phyloP scores from a whole-genome alignment of 139 green algal species.

The Chloropicon primus region DNA sequence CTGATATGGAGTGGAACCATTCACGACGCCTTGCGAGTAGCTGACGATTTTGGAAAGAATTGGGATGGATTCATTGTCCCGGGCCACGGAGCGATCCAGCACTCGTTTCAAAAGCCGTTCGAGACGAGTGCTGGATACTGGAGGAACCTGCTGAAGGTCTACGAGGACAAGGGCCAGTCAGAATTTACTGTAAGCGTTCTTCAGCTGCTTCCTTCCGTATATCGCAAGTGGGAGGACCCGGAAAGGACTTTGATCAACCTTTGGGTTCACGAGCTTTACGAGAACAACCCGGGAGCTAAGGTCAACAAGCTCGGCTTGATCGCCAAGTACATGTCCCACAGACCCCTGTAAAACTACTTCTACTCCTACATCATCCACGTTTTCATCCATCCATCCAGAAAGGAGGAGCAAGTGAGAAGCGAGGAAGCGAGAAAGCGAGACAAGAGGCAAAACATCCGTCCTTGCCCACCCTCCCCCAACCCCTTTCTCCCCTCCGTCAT shows the following conservation, averaged over 20 bases:
- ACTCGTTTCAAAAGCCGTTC: neutral
- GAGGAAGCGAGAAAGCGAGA: too few species aligned
- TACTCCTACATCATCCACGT: too few species aligned
- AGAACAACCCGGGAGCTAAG: neutral
- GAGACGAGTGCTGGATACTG: neutral
- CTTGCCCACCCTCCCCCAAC: too few species aligned
- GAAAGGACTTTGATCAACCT: neutral
- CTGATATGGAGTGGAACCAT: neutral
- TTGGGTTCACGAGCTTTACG: neutral
- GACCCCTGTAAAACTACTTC: too few species aligned
- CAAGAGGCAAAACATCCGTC: too few species aligned
- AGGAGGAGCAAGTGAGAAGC: too few species aligned
- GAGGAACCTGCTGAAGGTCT: neutral
- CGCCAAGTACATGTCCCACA: neutral
- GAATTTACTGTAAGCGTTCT: too few species aligned
- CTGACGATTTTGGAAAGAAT: too few species aligned
- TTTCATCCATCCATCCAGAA: too few species aligned
- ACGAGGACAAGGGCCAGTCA: too few species aligned
- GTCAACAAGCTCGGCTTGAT: neutral
- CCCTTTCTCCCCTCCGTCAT: too few species aligned
- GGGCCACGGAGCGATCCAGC: neutral
- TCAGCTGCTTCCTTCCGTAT: neutral
- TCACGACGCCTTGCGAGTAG: neutral
- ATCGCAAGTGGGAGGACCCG: neutral
- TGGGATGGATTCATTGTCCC: neutral